phyloP scores from a whole-genome alignment of 768 basidiomycete species.

The Kwoniella europaea region DNA sequence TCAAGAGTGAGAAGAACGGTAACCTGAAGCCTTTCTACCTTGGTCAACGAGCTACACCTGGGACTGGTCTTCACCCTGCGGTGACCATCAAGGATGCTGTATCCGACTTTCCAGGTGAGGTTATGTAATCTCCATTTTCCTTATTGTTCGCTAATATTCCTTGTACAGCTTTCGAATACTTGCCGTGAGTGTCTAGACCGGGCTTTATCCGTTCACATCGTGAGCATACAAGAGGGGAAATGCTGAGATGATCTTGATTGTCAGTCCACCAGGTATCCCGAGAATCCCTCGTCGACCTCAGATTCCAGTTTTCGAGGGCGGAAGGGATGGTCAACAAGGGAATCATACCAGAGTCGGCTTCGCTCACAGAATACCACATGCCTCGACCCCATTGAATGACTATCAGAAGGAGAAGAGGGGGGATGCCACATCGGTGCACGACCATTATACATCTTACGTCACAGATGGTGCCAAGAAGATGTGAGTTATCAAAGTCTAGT shows the following conservation, averaged over 20 bases:
- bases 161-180: conserved; percentile 8
- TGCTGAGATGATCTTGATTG: neutral
- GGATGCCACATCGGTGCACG: neutral
- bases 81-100: conserved; percentile 39
- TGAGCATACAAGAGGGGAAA: too few species aligned
- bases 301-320: conserved; percentile 5
- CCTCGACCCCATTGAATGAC: conserved; percentile 17
- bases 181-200: conserved; percentile 10
- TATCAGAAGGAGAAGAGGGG: conserved; percentile 28
- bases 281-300: neutral
- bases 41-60: conserved; percentile 25
- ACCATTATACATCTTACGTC: conserved; percentile 31
- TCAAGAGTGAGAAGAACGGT: neutral
- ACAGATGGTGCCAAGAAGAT: conserved; percentile 24
- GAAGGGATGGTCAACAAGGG: neutral
- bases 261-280: neutral
- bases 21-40: conserved; percentile 13
- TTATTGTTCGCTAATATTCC: neutral
- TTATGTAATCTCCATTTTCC: neutral
- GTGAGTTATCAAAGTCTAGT: conserved; percentile 12
- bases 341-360: conserved; percentile 26
- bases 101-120: conserved; percentile 36
- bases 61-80: conserved; percentile 29
- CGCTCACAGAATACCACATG: conserved; percentile 14
- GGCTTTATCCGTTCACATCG: too few species aligned